Conservation (phyloP, 139 green algal genomes). For the Nannochloris sp. region DNA sequence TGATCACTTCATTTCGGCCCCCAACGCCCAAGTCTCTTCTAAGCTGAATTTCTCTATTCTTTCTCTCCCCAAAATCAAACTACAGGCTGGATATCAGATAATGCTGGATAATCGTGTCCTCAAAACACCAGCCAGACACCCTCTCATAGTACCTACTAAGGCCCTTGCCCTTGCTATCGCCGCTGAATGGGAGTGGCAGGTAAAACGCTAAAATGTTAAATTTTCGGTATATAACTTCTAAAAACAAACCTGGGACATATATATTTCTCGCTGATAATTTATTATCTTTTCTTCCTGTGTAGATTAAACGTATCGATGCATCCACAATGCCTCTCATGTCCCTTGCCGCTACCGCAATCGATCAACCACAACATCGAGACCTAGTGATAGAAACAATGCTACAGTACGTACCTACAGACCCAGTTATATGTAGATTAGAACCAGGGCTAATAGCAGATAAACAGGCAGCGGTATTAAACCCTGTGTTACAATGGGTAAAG, state of each 20-base stretch:
- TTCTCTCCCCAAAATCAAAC: no score
- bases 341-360: conserved; percentile 81
- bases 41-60: neutral
- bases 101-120: conserved; percentile 58
- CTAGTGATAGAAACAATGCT: conserved; percentile 71
- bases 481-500: conserved; percentile 54
- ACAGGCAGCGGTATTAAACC: conserved; percentile 43
- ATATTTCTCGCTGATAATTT: no score
- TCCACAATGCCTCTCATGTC: conserved; percentile 94
- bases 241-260: no score
- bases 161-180: conserved; percentile 75
- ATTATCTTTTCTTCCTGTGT: neutral
- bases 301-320: conserved; percentile 41
- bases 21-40: neutral
- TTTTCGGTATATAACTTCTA: no score
- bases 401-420: conserved; percentile 81
- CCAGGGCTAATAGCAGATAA: conserved; percentile 14
- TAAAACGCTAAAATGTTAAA: conserved; percentile 7
- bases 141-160: conserved; percentile 55
- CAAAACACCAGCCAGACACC: conserved; percentile 55
- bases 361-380: conserved; percentile 63
- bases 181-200: conserved; percentile 91
- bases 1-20: neutral
- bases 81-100: conserved; percentile 40
- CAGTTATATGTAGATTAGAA: conserved; percentile 55